These are phyloP conservation scores for Fraxinus anomala DNA, from an alignment of 257 asterid species.

Conservation along the genomic window DNA sequence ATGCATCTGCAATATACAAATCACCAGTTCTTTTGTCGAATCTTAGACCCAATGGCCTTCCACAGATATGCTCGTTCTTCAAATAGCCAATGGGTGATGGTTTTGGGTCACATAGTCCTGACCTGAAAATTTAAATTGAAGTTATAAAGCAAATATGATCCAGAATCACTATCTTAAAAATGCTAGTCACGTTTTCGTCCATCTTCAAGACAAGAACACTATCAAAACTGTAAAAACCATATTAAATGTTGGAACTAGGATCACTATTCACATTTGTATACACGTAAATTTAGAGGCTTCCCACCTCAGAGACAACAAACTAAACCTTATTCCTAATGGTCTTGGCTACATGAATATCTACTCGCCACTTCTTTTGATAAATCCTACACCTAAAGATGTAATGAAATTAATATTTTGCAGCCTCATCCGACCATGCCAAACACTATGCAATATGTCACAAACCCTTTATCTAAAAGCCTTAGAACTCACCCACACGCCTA, in stretches of 20 bases:
- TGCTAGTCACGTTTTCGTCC: background rate
- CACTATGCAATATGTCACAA: background rate
- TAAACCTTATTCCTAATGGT: background rate
- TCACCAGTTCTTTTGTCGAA: constrained; percentile 80
- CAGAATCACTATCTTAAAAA: background rate
- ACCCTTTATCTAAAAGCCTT: background rate
- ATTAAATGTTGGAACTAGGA: too few species aligned
- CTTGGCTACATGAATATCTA: background rate
- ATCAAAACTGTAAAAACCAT: too few species aligned
- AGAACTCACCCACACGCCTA: background rate
- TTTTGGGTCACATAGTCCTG: constrained; percentile 70
- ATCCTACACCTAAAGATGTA: background rate
- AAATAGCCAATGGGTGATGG: constrained; percentile 59
- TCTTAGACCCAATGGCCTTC: constrained; percentile 92
- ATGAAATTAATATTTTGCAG: background rate
- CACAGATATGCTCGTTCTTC: constrained; percentile 92
- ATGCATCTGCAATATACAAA: constrained; percentile 93
- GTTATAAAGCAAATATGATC: background rate
- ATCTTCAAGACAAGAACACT: background rate
- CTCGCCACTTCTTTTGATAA: background rate
- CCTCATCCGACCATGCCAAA: background rate
- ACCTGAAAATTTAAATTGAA: constrained; percentile 43
- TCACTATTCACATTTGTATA: background rate
- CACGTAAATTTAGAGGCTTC: background rate
- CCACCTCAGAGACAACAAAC: background rate